Evolutionary conservation across 148 eudicot species (phyloP), one percentile per base, ranked within the genome.

Genomic region (Heliamphora exappendiculata): DNA sequence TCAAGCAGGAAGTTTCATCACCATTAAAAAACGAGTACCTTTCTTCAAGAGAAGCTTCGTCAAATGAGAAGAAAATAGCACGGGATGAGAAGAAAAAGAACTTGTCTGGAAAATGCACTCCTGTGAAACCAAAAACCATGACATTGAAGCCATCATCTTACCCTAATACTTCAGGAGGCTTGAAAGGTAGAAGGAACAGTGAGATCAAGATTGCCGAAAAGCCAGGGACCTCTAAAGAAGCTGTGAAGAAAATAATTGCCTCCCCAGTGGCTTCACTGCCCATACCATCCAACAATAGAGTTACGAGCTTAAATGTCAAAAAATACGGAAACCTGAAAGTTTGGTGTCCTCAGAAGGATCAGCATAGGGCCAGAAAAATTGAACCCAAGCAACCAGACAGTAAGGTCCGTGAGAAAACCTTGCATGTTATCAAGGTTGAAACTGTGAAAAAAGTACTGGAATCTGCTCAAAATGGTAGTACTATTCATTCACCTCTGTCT

Each of bases 321-420:
- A 87, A 78, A 73, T 65, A 8, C 57, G 74, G 72, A 42, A 79
- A 79, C 75, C 69, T 33, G 50, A 90, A 82, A 74, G 49, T 65
- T 67, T 13, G 55, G 62, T 71, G 84, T 72, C 78, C 87, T 82
- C 51, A 65, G 45, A 81, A 85, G 80, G 77, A 79, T 69, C 78
- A 75, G 79, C 82, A 76, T n/a, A 65, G 71, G 37, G 76, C 57
- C 28, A 60, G 66, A 17, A 78, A 75, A 76, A 67, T 77, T 63
- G 84, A 78, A 73, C 36, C 73, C 26, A 79, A 83, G 51, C 72
- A 71, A 44, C 42, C 81, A 11, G 42, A 28, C 24, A 42, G 47
- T 53, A 80, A 47, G 70, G 79, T 81, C 16, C 75, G 79, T 17
- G 97, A 87, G 85, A 89, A 86, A 85, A 87, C 87, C 53, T 77